phyloP scores from a whole-genome alignment of 2,329 filamentous ascomycete genomes.

The Xylariomycetidae sp. region DNA sequence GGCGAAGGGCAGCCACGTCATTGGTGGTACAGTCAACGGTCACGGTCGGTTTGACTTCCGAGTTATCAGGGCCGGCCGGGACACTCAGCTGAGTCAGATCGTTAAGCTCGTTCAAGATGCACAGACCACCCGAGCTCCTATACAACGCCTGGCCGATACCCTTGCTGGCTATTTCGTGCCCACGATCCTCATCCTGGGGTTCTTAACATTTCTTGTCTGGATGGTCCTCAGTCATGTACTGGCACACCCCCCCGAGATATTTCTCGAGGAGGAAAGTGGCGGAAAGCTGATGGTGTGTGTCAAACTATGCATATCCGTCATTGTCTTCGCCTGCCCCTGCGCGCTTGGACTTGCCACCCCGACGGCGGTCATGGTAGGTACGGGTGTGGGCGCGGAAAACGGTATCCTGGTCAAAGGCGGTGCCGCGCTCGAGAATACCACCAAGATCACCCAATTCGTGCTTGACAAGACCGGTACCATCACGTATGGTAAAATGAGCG shows the following conservation, averaged over 20 bases:
- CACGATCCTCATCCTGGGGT: constrained; percentile 75
- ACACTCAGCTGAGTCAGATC: constrained; percentile 96
- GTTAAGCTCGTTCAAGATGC: constrained; percentile 98
- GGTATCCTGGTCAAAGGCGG: constrained; percentile 98
- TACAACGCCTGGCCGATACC: constrained; percentile 85
- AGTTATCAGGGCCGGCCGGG: constrained; percentile 85
- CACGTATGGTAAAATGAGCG: constrained; percentile 92
- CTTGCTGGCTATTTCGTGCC: constrained; percentile 95
- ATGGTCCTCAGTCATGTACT: constrained; percentile 91
- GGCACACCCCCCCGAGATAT: constrained; percentile 80
- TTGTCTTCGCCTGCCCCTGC: constrained; percentile 96
- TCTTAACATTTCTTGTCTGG: constrained; percentile 84
- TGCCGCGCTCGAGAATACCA: constrained; percentile 83
- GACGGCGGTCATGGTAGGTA: constrained; percentile 98
- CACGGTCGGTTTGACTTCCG: constrained; percentile 87
- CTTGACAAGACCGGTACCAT: constrained; percentile 96
- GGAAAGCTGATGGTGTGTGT: constrained; percentile 95
- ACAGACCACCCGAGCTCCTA: constrained; percentile 89
- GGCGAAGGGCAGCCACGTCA: constrained; percentile 70
- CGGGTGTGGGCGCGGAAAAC: constrained; percentile 91
- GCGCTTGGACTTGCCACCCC: constrained; percentile 94
- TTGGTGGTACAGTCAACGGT: constrained; percentile 94
- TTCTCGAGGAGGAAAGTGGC: constrained; percentile 72
- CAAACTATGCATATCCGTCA: constrained; percentile 96
- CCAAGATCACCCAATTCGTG: constrained; percentile 83